Evolutionary conservation across 192 early-diverging fungal genomes (phyloP), one percentile per base, ranked within the genome.

Genomic region (Entomortierella parvispora): DNA sequence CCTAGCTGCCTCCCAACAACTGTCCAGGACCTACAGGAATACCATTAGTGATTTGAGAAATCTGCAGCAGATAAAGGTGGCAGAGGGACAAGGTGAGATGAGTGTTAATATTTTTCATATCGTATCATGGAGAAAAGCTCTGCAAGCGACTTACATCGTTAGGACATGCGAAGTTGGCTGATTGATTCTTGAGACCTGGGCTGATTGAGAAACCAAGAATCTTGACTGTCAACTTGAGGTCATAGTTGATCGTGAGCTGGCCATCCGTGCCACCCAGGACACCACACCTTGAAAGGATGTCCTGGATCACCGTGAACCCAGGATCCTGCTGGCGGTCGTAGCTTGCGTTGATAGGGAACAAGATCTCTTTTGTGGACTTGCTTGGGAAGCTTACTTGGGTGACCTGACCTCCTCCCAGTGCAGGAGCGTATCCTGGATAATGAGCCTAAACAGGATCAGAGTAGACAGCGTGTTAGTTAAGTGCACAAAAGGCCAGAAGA

Each of bases 381-480:
- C 60, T 58, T 0, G 74, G 74, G 37, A 77, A 68, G 20, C 26
- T 18, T 15, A 58, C 61, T 22, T 68, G 2, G 1, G 34, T 52
- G 0, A 77, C 10, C 8, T 63, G 58, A 15, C 74, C 74, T 14
- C 65, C 74, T 57, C 74, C 74, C 31, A 77, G 63, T 0, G 74
- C 25, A 6, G 74, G 65, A 33, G 11, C 31, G 33, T 68, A 77
- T 15, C 23, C 42, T 3, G 74, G 74, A 23, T 58, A 68, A 17
- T 68, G 64, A 0, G 61, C 74, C 74, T 77, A 68, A 0, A 17
- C n/a, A n/a, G n/a, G n/a, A n/a, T n/a, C n/a, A n/a, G n/a, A n/a
- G n/a, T n/a, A n/a, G n/a, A n/a, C n/a, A n/a, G n/a, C n/a, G n/a
- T n/a, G n/a, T n/a, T n/a, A n/a, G n/a, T n/a, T n/a, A n/a, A n/a